phyloP scores from a whole-genome alignment of 768 basidiomycete species.

The Hericium erinaceus region DNA sequence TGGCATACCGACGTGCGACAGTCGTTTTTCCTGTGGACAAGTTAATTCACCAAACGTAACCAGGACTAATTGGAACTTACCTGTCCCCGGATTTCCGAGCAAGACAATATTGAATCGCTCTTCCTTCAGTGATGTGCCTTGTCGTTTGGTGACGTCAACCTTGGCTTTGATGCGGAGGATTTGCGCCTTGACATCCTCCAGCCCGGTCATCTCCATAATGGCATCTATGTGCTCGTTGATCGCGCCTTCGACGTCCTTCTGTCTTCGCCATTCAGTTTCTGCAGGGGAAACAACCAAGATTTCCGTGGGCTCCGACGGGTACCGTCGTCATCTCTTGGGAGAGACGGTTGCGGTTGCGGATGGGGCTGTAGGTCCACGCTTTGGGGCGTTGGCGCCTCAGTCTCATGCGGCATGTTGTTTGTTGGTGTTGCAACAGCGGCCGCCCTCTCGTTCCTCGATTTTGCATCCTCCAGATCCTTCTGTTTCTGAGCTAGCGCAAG shows the following conservation, averaged over 20 bases:
- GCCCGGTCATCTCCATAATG: slow-evolving; percentile 62
- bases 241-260: slow-evolving; percentile 46
- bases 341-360: neutral
- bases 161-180: slow-evolving; percentile 51
- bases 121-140: slow-evolving; percentile 38
- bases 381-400: neutral
- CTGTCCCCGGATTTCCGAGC: slow-evolving; percentile 69
- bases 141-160: slow-evolving; percentile 46
- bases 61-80: slow-evolving; percentile 25
- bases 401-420: neutral
- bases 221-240: slow-evolving; percentile 46
- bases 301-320: neutral
- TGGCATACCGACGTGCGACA: slow-evolving; percentile 53
- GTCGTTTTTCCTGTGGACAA: slow-evolving; percentile 53
- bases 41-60: neutral
- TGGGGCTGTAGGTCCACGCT: no score
- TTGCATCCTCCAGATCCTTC: slow-evolving; percentile 33
- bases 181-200: slow-evolving; percentile 55
- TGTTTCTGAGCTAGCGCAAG: slow-evolving; percentile 33
- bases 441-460: neutral
- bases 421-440: neutral
- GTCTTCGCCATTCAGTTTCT: slow-evolving; percentile 41
- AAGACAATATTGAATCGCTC: slow-evolving; percentile 56
- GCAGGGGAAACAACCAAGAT: slow-evolving; percentile 6
- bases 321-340: neutral